phyloP scores from a whole-genome alignment of 352 stramenopile species.

The Globisporangium recalcitrans region DNA sequence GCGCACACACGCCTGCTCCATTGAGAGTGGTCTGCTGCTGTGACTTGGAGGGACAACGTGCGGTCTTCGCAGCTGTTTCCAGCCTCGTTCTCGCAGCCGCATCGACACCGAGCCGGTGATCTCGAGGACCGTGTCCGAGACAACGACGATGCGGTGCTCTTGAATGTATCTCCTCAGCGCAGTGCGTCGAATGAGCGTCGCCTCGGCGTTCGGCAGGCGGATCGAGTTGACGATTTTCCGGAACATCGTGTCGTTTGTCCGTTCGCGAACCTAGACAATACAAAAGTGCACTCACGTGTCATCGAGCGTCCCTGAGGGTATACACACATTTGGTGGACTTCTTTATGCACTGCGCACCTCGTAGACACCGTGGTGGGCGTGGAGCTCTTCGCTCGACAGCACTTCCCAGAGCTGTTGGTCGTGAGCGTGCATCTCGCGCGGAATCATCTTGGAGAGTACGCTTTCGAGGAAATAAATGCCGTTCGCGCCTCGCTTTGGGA shows the following conservation, averaged over 20 bases:
- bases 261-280: conserved; percentile 14
- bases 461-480: conserved; percentile 23
- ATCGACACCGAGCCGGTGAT: conserved; percentile 7
- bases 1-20: conserved; percentile 3
- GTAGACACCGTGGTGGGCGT: neutral
- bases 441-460: neutral
- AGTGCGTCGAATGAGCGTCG: conserved; percentile 2
- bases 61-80: conserved; percentile 6
- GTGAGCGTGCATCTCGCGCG: neutral
- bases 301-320: too few species aligned
- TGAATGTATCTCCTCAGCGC: conserved; percentile 8
- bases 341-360: too few species aligned
- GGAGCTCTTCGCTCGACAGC: neutral
- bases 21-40: neutral
- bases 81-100: conserved; percentile 8
- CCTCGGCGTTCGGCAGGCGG: neutral
- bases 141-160: neutral
- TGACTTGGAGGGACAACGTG: neutral
- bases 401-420: neutral
- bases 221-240: conserved; percentile 10
- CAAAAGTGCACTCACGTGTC: too few species aligned
- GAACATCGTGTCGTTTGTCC: neutral
- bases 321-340: too few species aligned
- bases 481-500: neutral
- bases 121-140: conserved; percentile 12